phyloP scores from a whole-genome alignment of 2,329 filamentous ascomycete species.

The Colletotrichum shisoi region DNA sequence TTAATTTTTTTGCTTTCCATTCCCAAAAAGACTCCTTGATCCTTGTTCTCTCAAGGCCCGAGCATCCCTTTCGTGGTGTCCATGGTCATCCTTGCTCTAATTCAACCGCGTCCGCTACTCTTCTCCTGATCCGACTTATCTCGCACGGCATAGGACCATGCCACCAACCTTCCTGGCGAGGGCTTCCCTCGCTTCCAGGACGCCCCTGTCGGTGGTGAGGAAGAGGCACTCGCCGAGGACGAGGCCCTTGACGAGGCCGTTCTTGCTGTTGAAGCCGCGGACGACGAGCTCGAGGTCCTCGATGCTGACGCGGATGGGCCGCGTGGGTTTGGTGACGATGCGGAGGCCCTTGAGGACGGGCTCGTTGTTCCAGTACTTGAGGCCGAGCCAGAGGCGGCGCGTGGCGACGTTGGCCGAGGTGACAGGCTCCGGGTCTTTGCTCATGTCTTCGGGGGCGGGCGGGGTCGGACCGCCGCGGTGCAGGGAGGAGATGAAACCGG shows the following conservation, averaged over 20 bases:
- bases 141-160: conserved; percentile 75
- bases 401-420: conserved; percentile 75
- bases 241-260: conserved; percentile 76
- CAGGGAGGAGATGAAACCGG: conserved; percentile 82
- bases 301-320: conserved; percentile 72
- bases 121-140: conserved; percentile 45
- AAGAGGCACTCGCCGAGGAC: conserved; percentile 85
- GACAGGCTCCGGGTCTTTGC: conserved; percentile 63
- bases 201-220: conserved; percentile 76
- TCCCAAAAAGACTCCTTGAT: conserved; percentile 2
- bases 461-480: conserved; percentile 71
- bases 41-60: not conserved
- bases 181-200: conserved; percentile 84
- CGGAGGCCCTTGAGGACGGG: conserved; percentile 76
- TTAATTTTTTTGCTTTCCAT: conserved; percentile 1
- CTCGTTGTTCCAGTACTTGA: conserved; percentile 88
- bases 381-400: conserved; percentile 82
- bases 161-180: conserved; percentile 83
- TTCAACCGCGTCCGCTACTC: not conserved
- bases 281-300: conserved; percentile 69
- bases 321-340: conserved; percentile 76
- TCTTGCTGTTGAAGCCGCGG: conserved; percentile 70
- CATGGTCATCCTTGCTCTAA: not conserved
- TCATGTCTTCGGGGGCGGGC: conserved; percentile 57
- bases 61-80: not conserved